A percentile compares a stretch with the other conserved stretches of the same genome.
Evolutionary conservation across 1,284 basidiomycete species (phyloP).

Genomic region (Apiotrichum domesticum): DNA sequence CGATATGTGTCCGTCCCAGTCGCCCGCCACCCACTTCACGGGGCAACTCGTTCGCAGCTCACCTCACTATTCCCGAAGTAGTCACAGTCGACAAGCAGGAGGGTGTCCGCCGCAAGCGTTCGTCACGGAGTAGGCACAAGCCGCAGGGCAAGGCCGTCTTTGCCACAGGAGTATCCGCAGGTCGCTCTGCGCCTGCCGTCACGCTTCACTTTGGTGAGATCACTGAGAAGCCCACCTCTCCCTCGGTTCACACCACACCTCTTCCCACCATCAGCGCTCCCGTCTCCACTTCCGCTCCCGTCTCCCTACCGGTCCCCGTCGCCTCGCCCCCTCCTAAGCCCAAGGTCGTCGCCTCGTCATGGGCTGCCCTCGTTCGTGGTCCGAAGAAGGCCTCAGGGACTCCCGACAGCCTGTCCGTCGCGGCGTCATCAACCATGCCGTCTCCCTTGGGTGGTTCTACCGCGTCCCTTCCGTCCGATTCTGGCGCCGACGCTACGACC

Average conservation of each 20-base stretch:
- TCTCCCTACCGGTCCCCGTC: background rate
- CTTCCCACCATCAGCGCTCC: slow-evolving; percentile 1
- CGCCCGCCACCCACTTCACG: slow-evolving; percentile 14
- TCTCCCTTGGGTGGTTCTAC: slow-evolving; percentile 22
- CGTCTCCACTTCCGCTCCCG: background rate
- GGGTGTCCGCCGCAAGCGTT: slow-evolving; percentile 9
- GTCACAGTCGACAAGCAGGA: slow-evolving; percentile 9
- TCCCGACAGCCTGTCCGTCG: slow-evolving; percentile 14
- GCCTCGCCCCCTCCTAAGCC: slow-evolving; percentile 35
- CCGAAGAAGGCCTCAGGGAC: slow-evolving; percentile 11
- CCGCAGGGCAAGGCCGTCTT: slow-evolving; percentile 21
- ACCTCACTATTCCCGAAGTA: slow-evolving; percentile 10
- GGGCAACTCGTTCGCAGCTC: slow-evolving; percentile 19
- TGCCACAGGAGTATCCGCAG: slow-evolving; percentile 10
- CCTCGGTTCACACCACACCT: background rate
- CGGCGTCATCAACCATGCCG: slow-evolving; percentile 24
- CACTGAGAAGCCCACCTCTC: background rate
- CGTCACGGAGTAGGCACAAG: slow-evolving; percentile 10
- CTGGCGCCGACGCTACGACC: slow-evolving; percentile 21
- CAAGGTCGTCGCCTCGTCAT: slow-evolving; percentile 53
- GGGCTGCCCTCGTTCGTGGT: slow-evolving; percentile 62
- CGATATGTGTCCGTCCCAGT: slow-evolving; percentile 7
- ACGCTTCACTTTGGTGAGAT: slow-evolving; percentile 10
- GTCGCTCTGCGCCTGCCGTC: slow-evolving; percentile 2
- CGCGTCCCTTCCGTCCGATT: slow-evolving; percentile 18